Evolutionary conservation across 2,329 filamentous ascomycete species (phyloP), one percentile per base, ranked within the genome.

Genomic region (Penicillium sp.): DNA sequence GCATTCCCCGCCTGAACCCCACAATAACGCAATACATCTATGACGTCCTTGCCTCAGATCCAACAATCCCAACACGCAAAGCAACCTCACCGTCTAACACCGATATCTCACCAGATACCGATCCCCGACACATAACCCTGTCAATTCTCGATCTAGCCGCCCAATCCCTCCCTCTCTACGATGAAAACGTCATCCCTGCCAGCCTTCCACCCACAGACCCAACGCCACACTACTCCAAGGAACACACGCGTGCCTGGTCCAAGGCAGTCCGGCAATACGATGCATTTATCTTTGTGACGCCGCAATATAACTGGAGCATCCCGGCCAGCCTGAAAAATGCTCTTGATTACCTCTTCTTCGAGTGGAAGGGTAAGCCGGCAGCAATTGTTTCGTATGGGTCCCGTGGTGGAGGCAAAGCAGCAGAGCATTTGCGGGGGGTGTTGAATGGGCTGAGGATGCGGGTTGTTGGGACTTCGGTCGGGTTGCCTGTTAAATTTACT

Each of bases 321-420:
- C 74, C 84, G 0, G 83, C 79, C 0, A 78, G 74, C 7, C 71
- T 83, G 49, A 87, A 87, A 74, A 88, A 87, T 65, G 84, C 85
- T 6, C 78, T 88, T 54, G 85, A 87, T 67, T 87, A 84, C 64
- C 76, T 88, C 1, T 80, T 77, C 62, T 72, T 86, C 63, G 84
- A 86, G 65, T 86, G 83, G 81, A 77, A 70, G 24, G 81, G 79
- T 9, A 86, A 86, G 68, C 80, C 83, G 0, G 78, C 76, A 19
- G 71, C 74, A 47, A 75, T 87, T 55, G 77, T 87, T 26, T 81
- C 76, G 55, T 86, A 86, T 70, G 84, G 84, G 4, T 76, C 77
- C 0, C 67, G 69, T 26, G 77, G 77, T 1, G 76, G 77, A 0
- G 68, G 56, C 2, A 76, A 77, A 48, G 71, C 71, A 2, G 71